Percentiles rank a stretch among this genome's conserved stretches.
Evolutionary conservation across 805 yeast species (phyloP).

Genomic region (Starmerella apis): DNA sequence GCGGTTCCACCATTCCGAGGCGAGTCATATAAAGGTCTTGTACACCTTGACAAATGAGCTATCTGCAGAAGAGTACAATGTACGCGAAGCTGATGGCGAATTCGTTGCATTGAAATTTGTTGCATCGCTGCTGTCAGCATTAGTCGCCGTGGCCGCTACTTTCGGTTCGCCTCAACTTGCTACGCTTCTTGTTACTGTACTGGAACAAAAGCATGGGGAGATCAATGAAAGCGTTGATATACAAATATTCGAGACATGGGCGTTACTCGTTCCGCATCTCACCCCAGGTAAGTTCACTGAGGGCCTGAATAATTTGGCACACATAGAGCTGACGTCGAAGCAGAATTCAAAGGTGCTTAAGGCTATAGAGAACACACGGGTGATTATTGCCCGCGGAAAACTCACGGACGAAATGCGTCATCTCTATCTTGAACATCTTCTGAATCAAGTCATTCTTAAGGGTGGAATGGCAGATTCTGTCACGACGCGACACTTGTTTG

Average conservation of each 20-base stretch:
- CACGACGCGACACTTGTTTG: conserved; percentile 36
- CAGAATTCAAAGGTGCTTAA: conserved; percentile 16
- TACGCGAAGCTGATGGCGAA: conserved; percentile 25
- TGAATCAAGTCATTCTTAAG: conserved; percentile 55
- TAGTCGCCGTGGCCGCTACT: conserved; percentile 21
- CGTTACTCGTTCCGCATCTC: conserved; percentile 23
- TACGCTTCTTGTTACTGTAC: conserved; percentile 65
- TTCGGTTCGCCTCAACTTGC: conserved; percentile 53
- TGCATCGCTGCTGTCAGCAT: conserved; percentile 21
- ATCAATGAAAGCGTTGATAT: conserved; percentile 23
- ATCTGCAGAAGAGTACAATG: conserved; percentile 38
- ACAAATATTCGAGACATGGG: conserved; percentile 33
- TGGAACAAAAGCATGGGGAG: conserved; percentile 38
- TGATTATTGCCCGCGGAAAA: conserved; percentile 29
- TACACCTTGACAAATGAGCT: conserved; percentile 73
- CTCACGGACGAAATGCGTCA: not conserved
- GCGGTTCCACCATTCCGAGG: conserved; percentile 33
- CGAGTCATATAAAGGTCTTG: conserved; percentile 42
- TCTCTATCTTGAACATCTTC: conserved; percentile 50
- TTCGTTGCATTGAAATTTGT: conserved; percentile 25
- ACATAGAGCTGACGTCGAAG: conserved; percentile 18
- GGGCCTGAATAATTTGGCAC: conserved; percentile 17
- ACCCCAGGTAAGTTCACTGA: conserved; percentile 18
- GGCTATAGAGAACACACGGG: conserved; percentile 44
- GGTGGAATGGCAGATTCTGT: conserved; percentile 62